phyloP scores from a whole-genome alignment of 495 filamentous ascomycete species.

The Pyrenopolyporus hunteri region DNA sequence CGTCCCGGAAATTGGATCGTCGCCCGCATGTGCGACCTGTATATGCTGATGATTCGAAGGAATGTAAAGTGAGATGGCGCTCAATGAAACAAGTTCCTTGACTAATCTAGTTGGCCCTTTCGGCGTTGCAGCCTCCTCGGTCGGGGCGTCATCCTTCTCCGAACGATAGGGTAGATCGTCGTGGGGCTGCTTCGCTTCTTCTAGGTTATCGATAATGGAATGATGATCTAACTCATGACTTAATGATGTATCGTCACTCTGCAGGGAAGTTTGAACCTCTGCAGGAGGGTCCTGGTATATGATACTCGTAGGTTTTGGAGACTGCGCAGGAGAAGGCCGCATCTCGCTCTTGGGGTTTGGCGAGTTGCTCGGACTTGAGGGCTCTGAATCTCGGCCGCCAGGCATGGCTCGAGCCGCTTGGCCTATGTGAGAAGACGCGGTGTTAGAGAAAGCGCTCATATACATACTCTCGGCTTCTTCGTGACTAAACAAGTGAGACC shows the following conservation, averaged over 20 bases:
- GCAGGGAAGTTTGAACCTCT: neutral
- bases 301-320: neutral
- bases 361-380: constrained; percentile 23
- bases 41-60: constrained; percentile 50
- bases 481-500: constrained; percentile 84
- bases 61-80: constrained; percentile 51
- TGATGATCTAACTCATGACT: neutral
- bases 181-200: constrained; percentile 23
- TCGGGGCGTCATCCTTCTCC: constrained; percentile 9
- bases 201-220: constrained; percentile 26
- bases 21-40: constrained; percentile 30
- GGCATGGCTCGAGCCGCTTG: constrained; percentile 53
- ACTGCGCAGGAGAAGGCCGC: neutral
- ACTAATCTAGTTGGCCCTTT: constrained; percentile 54
- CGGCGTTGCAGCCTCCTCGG: constrained; percentile 50
- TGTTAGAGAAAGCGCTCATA: constrained; percentile 66
- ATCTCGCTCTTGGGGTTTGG: constrained; percentile 6
- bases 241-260: neutral
- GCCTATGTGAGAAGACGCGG: constrained; percentile 47
- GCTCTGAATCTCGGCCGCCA: constrained; percentile 62
- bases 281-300: neutral
- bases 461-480: constrained; percentile 97
- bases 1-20: constrained; percentile 25
- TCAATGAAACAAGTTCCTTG: constrained; percentile 54
- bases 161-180: neutral